phyloP scores from a whole-genome alignment of 768 basidiomycete species.

The Cantharellus anzutake region DNA sequence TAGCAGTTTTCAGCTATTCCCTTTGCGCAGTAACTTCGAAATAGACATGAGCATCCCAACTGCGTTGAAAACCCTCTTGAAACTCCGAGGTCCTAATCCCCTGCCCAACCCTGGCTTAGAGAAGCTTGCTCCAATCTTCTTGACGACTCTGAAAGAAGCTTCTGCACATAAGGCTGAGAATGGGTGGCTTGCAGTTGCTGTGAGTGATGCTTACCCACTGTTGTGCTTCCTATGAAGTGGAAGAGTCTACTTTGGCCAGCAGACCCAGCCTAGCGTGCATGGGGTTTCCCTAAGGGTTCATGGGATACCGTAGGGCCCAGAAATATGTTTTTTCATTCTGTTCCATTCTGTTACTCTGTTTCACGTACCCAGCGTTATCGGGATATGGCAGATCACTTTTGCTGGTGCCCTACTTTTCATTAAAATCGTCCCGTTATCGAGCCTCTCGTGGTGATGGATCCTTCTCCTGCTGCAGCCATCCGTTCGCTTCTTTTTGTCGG shows the following conservation, averaged over 20 bases:
- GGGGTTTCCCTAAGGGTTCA: conserved; percentile 7
- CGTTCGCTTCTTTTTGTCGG: background rate
- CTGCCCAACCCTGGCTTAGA: conserved; percentile 36
- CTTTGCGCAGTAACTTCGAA: background rate
- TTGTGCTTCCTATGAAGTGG: conserved; percentile 1
- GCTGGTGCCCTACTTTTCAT: too few relatives aligned
- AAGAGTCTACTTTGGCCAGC: too few relatives aligned
- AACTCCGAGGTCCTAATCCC: conserved; percentile 42
- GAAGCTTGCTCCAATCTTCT: conserved; percentile 36
- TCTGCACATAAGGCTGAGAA: conserved; percentile 42
- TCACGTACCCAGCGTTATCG: too few relatives aligned
- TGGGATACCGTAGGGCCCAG: conserved; percentile 12
- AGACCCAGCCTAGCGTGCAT: too few relatives aligned
- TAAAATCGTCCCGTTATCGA: too few relatives aligned
- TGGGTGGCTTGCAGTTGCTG: conserved; percentile 68
- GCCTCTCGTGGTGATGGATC: too few relatives aligned
- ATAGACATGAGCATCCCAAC: conserved; percentile 10
- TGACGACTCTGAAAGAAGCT: conserved; percentile 46
- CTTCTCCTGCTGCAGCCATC: too few relatives aligned
- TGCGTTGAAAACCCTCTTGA: conserved; percentile 50
- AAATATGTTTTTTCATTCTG: conserved; percentile 4
- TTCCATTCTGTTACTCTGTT: background rate
- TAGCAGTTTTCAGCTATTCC: too few relatives aligned
- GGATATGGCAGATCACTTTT: too few relatives aligned
- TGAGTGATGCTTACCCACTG: conserved; percentile 17